Evolutionary conservation across 768 basidiomycete species (phyloP), one percentile per base, ranked within the genome.

Genomic region (Dacryopinax spathularia): DNA sequence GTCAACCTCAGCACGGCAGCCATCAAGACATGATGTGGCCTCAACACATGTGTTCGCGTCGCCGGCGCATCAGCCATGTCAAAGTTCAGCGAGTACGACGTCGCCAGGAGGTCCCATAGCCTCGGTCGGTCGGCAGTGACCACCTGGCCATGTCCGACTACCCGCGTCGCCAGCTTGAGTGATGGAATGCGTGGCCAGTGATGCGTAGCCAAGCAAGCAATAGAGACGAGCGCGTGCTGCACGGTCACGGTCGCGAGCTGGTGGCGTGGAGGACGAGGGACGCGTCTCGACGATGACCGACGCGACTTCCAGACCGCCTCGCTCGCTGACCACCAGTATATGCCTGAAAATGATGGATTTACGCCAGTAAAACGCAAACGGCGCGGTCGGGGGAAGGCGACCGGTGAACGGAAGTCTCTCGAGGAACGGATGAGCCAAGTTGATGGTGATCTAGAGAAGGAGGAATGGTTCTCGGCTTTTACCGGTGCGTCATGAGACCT

Each of bases 11-110:
- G 48, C 2, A 56, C 48, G 9, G 48, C 48, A 31, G 48, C 48
- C 48, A 56, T 56, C 48, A 56, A 56, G 25, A 56, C 48, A 56
- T 56, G 48, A 56, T 56, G 48, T 29, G 48, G 48, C 18, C 48
- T 13, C 13, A 56, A 18, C 25, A 56, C 20, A 31, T 56, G 48
- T 31, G 48, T 56, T 7, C 48, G 48, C 22, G 48, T 29, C 15
- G 48, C 48, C 22, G 48, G 48, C 48, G 48, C 48, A 29, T 56
- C 48, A 6, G 48, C 48, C 48, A 56, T 56, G 18, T 56, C 48
- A 18, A 56, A 56, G 48, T 56, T 56, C 13, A 56, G 48, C 10
- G 48, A 56, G 48, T 56, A 56, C 13, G 48, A 56, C 7, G 48
- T 56, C 3, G 48, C 48, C 15, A 56, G 48, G 13, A 56, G 48